Conservation (phyloP, 2,329 filamentous ascomycete species). For the Fusarium kyushuense region DNA sequence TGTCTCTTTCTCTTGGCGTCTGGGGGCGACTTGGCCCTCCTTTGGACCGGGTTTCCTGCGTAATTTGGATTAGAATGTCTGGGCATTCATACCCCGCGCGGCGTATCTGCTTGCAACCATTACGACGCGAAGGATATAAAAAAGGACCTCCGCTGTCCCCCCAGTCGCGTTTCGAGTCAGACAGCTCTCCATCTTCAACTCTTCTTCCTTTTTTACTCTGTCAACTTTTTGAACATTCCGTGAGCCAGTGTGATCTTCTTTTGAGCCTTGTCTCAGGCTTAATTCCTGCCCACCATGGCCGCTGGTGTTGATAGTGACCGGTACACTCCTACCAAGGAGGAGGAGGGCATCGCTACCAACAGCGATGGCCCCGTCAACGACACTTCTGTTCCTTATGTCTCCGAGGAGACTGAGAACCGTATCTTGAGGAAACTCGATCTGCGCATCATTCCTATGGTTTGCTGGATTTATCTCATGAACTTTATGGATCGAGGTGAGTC, state of each 20-base stretch:
- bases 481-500: slow-evolving; percentile 52
- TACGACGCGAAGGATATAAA: slow-evolving; percentile 26
- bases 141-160: slow-evolving; percentile 7
- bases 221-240: neutral
- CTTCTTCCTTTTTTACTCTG: neutral
- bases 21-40: slow-evolving; percentile 17
- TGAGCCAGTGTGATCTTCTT: neutral
- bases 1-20: slow-evolving; percentile 15
- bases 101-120: slow-evolving; percentile 18
- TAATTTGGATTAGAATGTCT: slow-evolving; percentile 33
- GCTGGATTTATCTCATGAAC: slow-evolving; percentile 54
- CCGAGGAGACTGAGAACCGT: slow-evolving; percentile 38
- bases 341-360: slow-evolving; percentile 25
- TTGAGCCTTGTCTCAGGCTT: neutral
- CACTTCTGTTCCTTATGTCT: slow-evolving; percentile 33
- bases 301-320: slow-evolving; percentile 16
- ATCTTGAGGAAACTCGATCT: slow-evolving; percentile 50
- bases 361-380: slow-evolving; percentile 30
- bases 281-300: slow-evolving; percentile 12
- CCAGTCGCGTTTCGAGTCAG: slow-evolving; percentile 15
- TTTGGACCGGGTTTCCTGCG: slow-evolving; percentile 27
- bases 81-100: slow-evolving; percentile 34
- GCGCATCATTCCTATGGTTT: slow-evolving; percentile 51
- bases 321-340: slow-evolving; percentile 27
- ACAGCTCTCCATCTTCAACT: slow-evolving; percentile 11